A percentile compares a stretch with the other conserved stretches of the same genome.
Evolutionary conservation across 2,329 filamentous ascomycete species (phyloP).

Genomic region (Drechslerella dactyloides): DNA sequence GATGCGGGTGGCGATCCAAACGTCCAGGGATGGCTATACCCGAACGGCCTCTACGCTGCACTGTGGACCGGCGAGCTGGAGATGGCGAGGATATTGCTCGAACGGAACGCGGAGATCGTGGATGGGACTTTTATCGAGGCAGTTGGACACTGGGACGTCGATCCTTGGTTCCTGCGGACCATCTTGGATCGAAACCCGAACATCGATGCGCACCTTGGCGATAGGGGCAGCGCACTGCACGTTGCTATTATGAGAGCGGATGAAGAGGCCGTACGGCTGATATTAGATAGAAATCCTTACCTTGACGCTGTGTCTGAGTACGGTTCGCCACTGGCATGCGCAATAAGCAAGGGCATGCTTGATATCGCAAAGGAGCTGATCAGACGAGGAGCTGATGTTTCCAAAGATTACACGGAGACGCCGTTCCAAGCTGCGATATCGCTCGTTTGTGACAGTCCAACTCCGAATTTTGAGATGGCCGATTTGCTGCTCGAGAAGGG

Average conservation of each 20-base stretch:
- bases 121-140: constrained; percentile 28
- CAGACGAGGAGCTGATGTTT: constrained; percentile 8
- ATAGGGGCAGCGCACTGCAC: constrained; percentile 17
- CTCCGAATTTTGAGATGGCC: constrained; percentile 11
- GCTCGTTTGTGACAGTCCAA: not conserved
- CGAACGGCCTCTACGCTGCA: constrained; percentile 16
- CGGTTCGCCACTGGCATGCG: constrained; percentile 16
- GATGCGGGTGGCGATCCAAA: constrained; percentile 21
- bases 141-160: constrained; percentile 12
- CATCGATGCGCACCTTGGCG: constrained; percentile 20
- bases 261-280: constrained; percentile 12
- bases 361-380: constrained; percentile 32
- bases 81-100: constrained; percentile 31
- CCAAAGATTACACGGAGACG: constrained; percentile 4
- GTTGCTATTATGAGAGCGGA: constrained; percentile 5
- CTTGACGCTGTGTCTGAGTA: constrained; percentile 10
- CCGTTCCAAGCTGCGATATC: constrained; percentile 12
- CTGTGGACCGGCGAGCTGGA: constrained; percentile 20
- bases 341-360: constrained; percentile 13
- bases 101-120: constrained; percentile 12
- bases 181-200: constrained; percentile 19
- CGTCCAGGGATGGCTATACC: constrained; percentile 8
- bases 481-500: constrained; percentile 20
- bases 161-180: constrained; percentile 27
- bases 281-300: constrained; percentile 23